These are phyloP conservation scores for Rhipidocladum racemiflorum DNA, from an alignment of 176 grass and related monocot species.

Conservation along the genomic window DNA sequence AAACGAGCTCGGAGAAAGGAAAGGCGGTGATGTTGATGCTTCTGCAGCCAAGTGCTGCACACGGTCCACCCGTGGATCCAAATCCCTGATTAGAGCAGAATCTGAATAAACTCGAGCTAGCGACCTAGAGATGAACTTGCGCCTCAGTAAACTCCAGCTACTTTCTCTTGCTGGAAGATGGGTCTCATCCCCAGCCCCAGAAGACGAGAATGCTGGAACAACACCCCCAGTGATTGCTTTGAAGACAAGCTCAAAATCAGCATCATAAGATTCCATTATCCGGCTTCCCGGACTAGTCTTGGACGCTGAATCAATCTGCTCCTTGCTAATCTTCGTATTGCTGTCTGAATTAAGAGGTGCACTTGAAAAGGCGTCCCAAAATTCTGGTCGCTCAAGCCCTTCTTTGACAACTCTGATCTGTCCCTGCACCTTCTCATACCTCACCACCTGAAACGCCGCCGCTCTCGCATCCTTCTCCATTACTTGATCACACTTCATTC, in stretches of 20 bases:
- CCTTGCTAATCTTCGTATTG: constrained; percentile 50
- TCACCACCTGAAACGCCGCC: constrained; percentile 82
- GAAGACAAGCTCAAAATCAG: constrained; percentile 77
- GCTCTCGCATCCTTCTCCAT: constrained; percentile 92
- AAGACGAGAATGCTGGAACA: constrained; percentile 79
- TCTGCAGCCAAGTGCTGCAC: constrained; percentile 45
- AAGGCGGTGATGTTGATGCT: constrained; percentile 70
- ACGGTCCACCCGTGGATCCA: constrained; percentile 44
- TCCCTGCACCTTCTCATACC: constrained; percentile 96
- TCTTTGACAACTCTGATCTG: constrained; percentile 64
- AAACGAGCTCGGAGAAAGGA: constrained; percentile 78
- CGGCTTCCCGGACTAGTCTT: constrained; percentile 51
- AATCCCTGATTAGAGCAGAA: constrained; percentile 56
- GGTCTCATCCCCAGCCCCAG: constrained; percentile 62
- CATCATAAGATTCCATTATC: constrained; percentile 69
- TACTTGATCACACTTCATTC: constrained; percentile 63
- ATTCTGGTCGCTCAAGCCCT: constrained; percentile 73
- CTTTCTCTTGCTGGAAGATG: constrained; percentile 91
- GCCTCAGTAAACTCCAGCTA: constrained; percentile 73
- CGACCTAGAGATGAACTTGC: constrained; percentile 61
- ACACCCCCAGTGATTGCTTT: constrained; percentile 87
- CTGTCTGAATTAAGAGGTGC: constrained; percentile 52
- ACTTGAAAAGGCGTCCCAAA: constrained; percentile 86
- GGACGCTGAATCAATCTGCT: constrained; percentile 51
- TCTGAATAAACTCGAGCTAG: constrained; percentile 63